Evolutionary conservation across 176 grass and related monocot species (phyloP).

Genomic region (Oryza meyeriana): DNA sequence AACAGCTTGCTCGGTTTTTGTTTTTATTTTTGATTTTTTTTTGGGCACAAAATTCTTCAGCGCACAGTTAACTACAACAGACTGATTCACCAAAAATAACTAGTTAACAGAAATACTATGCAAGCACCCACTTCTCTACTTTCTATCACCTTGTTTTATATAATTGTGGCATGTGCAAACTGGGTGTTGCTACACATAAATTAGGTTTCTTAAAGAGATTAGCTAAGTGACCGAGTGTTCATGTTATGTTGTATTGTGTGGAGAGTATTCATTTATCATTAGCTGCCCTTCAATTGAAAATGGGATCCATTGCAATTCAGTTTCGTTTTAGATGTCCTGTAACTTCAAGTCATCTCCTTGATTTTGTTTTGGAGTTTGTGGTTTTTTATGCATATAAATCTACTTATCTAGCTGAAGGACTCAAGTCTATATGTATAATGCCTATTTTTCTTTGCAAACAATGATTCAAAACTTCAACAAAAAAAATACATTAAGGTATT

Average conservation of each 20-base stretch:
- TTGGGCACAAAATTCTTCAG: constrained; percentile 10
- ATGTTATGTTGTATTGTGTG: not conserved
- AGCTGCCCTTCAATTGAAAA: not conserved
- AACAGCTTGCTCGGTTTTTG: not conserved
- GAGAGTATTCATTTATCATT: not conserved
- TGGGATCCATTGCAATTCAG: not conserved
- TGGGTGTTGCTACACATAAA: not conserved
- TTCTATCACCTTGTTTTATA: not conserved
- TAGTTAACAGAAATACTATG: not conserved
- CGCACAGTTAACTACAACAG: not conserved
- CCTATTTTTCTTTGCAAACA: not conserved
- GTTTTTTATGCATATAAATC: not conserved
- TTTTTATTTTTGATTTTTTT: not conserved
- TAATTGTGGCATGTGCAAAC: not conserved
- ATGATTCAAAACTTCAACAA: not conserved
- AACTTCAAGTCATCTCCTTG: not conserved
- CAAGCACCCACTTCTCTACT: constrained; percentile 5
- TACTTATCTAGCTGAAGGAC: constrained; percentile 10
- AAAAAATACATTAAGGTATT: not conserved
- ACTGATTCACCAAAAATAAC: constrained; percentile 3
- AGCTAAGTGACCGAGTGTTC: not conserved
- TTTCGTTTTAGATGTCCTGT: not conserved
- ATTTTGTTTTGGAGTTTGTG: constrained; percentile 9
- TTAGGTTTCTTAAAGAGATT: not conserved
- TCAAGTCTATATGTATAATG: not conserved